Conservation (phyloP, 345 rosid species). For the Salix caprea region DNA sequence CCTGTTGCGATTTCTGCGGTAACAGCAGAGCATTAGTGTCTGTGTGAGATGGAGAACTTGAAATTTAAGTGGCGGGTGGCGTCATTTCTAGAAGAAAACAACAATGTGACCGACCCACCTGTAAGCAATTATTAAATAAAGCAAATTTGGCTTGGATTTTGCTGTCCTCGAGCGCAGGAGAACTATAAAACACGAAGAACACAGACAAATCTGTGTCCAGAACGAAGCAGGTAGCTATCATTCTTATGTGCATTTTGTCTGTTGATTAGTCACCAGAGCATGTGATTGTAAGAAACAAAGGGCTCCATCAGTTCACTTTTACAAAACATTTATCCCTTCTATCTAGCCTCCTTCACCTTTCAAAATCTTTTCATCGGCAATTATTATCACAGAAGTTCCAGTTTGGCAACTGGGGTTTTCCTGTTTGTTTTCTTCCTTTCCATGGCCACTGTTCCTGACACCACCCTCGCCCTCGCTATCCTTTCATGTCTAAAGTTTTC, state of each 20-base stretch:
- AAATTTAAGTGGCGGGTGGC: background rate
- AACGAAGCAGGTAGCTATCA: constrained; percentile 1
- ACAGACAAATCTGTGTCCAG: constrained; percentile 3
- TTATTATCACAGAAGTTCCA: constrained; percentile 23
- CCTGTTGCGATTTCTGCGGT: background rate
- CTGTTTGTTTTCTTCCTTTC: background rate
- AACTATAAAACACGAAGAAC: background rate
- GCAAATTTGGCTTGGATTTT: constrained; percentile 18
- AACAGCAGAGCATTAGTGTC: background rate
- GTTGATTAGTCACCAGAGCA: constrained; percentile 42
- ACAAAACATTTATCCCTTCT: background rate
- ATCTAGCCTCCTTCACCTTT: background rate
- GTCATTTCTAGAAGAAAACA: background rate
- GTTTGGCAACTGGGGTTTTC: constrained; percentile 15
- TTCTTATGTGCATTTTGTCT: constrained; percentile 24
- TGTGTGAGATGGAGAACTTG: background rate
- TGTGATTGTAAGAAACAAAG: constrained; percentile 20
- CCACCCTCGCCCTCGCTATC: background rate
- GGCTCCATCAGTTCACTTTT: constrained; percentile 13
- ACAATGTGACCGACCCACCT: constrained; percentile 30
- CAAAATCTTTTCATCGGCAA: constrained; percentile 13
- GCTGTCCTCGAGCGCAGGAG: constrained; percentile 13
- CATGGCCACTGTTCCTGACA: constrained; percentile 21
- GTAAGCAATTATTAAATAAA: background rate
- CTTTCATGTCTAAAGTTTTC: background rate